A percentile compares a stretch with the other conserved stretches of the same genome.
Conservation (phyloP, 495 filamentous ascomycete genomes). For the Extremus antarcticus region DNA sequence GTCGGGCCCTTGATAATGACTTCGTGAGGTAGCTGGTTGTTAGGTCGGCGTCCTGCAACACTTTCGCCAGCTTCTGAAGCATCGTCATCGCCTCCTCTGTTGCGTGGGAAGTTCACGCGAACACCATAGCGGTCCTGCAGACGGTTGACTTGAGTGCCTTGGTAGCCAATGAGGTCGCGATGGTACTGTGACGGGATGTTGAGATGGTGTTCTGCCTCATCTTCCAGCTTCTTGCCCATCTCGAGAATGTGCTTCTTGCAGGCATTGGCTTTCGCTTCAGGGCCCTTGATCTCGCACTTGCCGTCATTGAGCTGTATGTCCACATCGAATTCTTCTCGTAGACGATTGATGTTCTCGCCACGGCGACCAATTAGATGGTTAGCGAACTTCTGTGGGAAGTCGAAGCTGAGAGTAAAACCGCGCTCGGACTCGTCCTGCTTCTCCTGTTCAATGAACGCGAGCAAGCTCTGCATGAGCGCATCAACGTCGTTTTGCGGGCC, state of each 20-base stretch:
- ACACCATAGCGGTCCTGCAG: constrained; percentile 81
- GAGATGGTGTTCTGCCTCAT: constrained; percentile 72
- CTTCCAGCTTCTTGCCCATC: constrained; percentile 67
- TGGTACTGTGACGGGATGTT: constrained; percentile 87
- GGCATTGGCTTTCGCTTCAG: constrained; percentile 68
- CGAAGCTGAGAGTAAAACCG: constrained; percentile 71
- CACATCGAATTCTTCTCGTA: constrained; percentile 95
- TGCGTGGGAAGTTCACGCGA: constrained; percentile 84
- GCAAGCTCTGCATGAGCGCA: constrained; percentile 55
- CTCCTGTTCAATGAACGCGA: constrained; percentile 69
- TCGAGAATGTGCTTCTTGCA: constrained; percentile 65
- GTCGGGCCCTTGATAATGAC: constrained; percentile 83
- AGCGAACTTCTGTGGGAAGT: constrained; percentile 88
- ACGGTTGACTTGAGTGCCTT: constrained; percentile 53
- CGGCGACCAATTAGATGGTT: constrained; percentile 86
- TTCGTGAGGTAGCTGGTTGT: constrained; percentile 74
- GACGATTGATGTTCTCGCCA: constrained; percentile 85
- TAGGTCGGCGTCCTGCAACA: constrained; percentile 54
- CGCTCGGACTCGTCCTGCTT: constrained; percentile 81
- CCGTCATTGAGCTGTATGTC: constrained; percentile 80
- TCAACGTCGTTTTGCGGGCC: constrained; percentile 65
- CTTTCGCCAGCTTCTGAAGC: constrained; percentile 60
- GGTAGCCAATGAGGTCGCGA: constrained; percentile 58
- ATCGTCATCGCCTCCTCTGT: constrained; percentile 53
- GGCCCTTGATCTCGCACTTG: constrained; percentile 61